Base-by-base conservation (phyloP, 768 basidiomycete species). In the Cystobasidium tubakii region DNA sequence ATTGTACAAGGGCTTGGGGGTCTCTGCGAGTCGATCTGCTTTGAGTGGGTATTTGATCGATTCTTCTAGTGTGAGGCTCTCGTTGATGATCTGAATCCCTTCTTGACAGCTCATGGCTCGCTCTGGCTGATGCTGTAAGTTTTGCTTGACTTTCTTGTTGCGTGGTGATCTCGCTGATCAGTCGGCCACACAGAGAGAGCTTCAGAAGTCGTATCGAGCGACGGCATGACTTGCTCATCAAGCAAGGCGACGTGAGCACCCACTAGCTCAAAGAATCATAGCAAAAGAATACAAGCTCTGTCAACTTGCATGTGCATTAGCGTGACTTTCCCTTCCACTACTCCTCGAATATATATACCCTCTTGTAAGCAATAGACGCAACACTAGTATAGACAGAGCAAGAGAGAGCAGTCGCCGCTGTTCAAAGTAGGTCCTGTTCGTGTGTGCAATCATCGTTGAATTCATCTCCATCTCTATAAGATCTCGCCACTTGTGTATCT, bases 1-100 rank as follows among this genome's bases (percentile, higher is more conserved):
- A 43, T 87, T 98, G 76, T 99, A 99, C 81, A 88, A 90, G 74
- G 96, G 95, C 67, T 86, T 97, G 64, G 92, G 94, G 70, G 90
- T 99, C 76, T 95, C 92, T 75, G 94, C 94, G 46, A 81, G 91
- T 65, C 87, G 96, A 7, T 67, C 66, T 25, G 66, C 66, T n/a
- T 23, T 67, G 66, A 67, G 66, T 67, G 29, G 23, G 66, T 67
- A 6, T 29, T 10, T 12, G 33, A n/a, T 63, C 62, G 27, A 23
- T n/a, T n/a, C n/a, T n/a, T n/a, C n/a, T n/a, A n/a, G n/a, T n/a
- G n/a, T n/a, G n/a, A n/a, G n/a, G n/a, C n/a, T n/a, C n/a, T n/a
- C n/a, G n/a, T n/a, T n/a, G n/a, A n/a, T n/a, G n/a, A n/a, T n/a
- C n/a, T n/a, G n/a, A 31, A 31, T 10, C 17, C 64, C 19, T 25